These are phyloP conservation scores for Solanum paucissectum DNA, from an alignment of 257 asterid genomes.

Conservation along the genomic window DNA sequence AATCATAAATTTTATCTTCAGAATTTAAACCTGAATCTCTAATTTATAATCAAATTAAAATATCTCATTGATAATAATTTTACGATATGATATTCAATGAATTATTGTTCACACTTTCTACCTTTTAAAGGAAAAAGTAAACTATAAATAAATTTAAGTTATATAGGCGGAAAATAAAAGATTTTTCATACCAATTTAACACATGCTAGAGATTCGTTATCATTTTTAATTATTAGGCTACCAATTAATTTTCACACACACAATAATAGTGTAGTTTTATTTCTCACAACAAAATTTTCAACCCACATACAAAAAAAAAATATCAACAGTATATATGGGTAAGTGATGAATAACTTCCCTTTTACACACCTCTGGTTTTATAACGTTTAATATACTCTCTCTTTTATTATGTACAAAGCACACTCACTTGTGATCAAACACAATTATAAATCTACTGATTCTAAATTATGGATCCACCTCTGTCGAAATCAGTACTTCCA, in stretches of 20 bases:
- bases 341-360: neutral
- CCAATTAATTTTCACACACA: neutral
- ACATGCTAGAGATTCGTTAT: neutral
- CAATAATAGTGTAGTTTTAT: neutral
- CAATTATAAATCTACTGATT: neutral
- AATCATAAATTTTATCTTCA: too few species aligned
- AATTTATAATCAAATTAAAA: too few species aligned
- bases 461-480: neutral
- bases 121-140: neutral
- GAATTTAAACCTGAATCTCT: too few species aligned
- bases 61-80: too few species aligned
- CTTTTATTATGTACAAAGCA: neutral
- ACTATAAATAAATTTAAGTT: neutral
- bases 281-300: neutral
- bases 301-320: neutral
- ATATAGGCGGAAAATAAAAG: neutral
- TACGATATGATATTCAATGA: too few species aligned
- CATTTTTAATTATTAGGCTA: neutral
- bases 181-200: neutral
- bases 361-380: neutral
- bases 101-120: neutral
- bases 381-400: neutral
- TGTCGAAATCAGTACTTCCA: neutral
- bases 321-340: neutral
- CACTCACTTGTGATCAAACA: neutral